Base-by-base conservation (phyloP, 2,329 filamentous ascomycete species). In the Tolypocladium ophioglossoides region DNA sequence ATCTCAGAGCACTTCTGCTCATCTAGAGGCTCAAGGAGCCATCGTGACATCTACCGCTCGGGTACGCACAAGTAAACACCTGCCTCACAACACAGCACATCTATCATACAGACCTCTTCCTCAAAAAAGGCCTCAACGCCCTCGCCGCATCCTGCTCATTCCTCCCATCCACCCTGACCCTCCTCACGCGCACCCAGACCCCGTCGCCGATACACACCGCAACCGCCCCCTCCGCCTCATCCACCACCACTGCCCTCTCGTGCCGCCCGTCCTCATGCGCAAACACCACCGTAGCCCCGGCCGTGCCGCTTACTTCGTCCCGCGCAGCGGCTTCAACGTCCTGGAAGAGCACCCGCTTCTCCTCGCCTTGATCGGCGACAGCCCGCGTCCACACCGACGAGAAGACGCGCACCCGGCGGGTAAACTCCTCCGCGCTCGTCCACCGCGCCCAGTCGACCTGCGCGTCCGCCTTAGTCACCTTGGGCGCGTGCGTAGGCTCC, bases 391-490 rank as follows among this genome's bases (percentile, higher is more conserved):
- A 95, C 7, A 89, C 67, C 5, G 81, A 72, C 0, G 84, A 84
- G 16, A 92, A 71, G 0, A 85, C 83, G 10, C 78, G 75, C 51
- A 80, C 72, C 6, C 80, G 76, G 6, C 78, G 74, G 7, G 72
- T 64, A 18, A 91, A 76, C 1, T 81, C 75, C 3, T 73, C 68
- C n/a, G 75, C 70, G 0, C 72, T 71, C 1, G 71, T 71, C 75
- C 81, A 82, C 4, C 59, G 48, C 0, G 46, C 47, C 78, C 85
- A 89, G 57, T 84, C 70, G 9, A 95, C 70, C 55, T 82, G 78
- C 2, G 75, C 72, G 61, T 92, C 83, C 7, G 76, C 70, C 54
- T 85, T 79, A 1, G 71, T 80, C 56, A 96, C 81, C 65, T 96
- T 96, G 1, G 82, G 80, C 1, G 92, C 92, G 62, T 86, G 79